These are phyloP conservation scores for Fusarium sublunatum DNA, from an alignment of 2,329 filamentous ascomycete species.

Conservation along the genomic window DNA sequence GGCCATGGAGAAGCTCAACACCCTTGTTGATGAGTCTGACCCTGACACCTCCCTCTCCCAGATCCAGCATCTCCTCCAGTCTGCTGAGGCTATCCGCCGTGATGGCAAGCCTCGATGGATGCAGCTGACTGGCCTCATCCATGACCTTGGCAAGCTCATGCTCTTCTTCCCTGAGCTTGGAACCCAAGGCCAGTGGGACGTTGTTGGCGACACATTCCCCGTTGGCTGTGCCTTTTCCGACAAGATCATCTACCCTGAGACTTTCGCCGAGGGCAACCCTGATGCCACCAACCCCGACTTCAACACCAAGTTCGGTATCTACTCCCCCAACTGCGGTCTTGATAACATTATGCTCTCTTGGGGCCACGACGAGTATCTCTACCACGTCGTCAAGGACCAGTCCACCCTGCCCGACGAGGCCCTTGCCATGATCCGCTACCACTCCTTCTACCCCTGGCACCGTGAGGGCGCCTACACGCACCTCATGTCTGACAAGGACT, in stretches of 20 bases:
- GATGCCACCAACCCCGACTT: slow-evolving; percentile 79
- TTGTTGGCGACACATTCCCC: slow-evolving; percentile 87
- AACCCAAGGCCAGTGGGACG: slow-evolving; percentile 91
- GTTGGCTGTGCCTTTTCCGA: slow-evolving; percentile 81
- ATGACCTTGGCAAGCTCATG: slow-evolving; percentile 83
- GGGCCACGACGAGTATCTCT: slow-evolving; percentile 91
- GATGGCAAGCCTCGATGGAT: slow-evolving; percentile 88
- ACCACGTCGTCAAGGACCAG: slow-evolving; percentile 87
- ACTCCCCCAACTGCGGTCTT: slow-evolving; percentile 80
- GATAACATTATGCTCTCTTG: slow-evolving; percentile 91
- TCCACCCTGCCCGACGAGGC: slow-evolving; percentile 81
- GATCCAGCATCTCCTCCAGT: slow-evolving; percentile 90
- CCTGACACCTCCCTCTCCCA: slow-evolving; percentile 88
- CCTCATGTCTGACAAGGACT: slow-evolving; percentile 86
- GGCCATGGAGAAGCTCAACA: slow-evolving; percentile 92
- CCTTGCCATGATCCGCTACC: slow-evolving; percentile 92
- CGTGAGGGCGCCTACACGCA: slow-evolving; percentile 80
- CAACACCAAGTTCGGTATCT: slow-evolving; percentile 81
- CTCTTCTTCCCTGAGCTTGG: slow-evolving; percentile 74
- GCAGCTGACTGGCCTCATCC: slow-evolving; percentile 81
- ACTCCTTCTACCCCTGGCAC: slow-evolving; percentile 95
- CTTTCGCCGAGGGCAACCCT: slow-evolving; percentile 77
- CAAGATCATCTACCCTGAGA: slow-evolving; percentile 82
- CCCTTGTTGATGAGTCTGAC: slow-evolving; percentile 89
- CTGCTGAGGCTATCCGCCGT: slow-evolving; percentile 87